Conservation (phyloP, 345 rosid genomes). For the Boechera retrofracta region DNA sequence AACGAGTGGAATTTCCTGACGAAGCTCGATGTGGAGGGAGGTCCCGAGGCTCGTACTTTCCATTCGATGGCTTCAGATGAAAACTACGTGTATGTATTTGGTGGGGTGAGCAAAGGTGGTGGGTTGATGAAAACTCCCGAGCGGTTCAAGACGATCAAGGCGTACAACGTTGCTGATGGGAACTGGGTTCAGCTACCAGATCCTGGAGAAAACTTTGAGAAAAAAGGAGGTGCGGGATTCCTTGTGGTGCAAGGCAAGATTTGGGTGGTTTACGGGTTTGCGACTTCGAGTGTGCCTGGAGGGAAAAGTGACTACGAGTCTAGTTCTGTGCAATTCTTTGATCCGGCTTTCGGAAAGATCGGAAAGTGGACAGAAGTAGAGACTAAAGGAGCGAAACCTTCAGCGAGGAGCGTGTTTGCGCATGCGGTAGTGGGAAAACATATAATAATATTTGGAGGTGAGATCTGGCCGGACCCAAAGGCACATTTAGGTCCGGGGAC, state of each 20-base stretch:
- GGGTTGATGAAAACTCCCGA: background rate
- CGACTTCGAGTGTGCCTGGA: background rate
- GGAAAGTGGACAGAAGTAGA: slow-evolving; percentile 21
- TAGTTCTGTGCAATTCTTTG: background rate
- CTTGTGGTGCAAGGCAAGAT: slow-evolving; percentile 15
- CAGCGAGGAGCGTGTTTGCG: slow-evolving; percentile 20
- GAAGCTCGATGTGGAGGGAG: background rate
- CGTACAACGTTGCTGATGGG: background rate
- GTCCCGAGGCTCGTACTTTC: slow-evolving; percentile 11
- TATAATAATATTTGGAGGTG: slow-evolving; percentile 30
- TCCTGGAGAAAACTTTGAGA: slow-evolving; percentile 2
- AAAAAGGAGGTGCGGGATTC: slow-evolving; percentile 19
- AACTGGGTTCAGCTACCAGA: slow-evolving; percentile 21
- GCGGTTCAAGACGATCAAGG: background rate
- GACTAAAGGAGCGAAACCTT: slow-evolving; percentile 27
- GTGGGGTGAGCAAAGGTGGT: slow-evolving; percentile 8
- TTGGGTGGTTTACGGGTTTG: slow-evolving; percentile 38
- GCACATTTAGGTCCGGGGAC: background rate
- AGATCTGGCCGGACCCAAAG: background rate
- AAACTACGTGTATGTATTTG: slow-evolving; percentile 1
- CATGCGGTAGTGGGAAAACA: slow-evolving; percentile 19
- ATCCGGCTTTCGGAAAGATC: background rate
- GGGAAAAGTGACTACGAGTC: background rate
- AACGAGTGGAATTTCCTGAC: background rate
- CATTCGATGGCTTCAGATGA: slow-evolving; percentile 8